Evolutionary conservation across 108 stramenopile species (phyloP).

Genomic region (Nitzschia palea): DNA sequence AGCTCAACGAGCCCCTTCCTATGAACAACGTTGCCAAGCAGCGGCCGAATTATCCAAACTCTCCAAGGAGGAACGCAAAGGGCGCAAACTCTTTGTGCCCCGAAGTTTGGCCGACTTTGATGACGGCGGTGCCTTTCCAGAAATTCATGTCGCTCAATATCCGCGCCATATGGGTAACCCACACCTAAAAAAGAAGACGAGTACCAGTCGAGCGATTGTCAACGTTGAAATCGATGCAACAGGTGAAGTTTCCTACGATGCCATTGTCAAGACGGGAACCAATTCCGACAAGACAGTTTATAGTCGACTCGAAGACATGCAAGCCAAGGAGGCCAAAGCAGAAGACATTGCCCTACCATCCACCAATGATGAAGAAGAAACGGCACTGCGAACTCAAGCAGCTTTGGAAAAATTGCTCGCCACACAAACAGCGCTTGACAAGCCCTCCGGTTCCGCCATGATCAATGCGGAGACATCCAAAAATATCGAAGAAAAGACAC

Average conservation of each 20-base stretch:
- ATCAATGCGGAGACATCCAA: constrained; percentile 72
- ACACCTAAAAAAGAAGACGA: constrained; percentile 37
- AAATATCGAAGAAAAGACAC: constrained; percentile 79
- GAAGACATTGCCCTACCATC: constrained; percentile 90
- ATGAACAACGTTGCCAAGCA: constrained; percentile 68
- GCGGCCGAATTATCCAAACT: constrained; percentile 63
- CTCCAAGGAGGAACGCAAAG: constrained; percentile 61
- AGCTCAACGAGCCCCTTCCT: constrained; percentile 53
- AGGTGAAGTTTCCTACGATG: constrained; percentile 93
- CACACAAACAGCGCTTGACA: constrained; percentile 80
- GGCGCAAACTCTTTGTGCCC: constrained; percentile 85
- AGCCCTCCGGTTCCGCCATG: constrained; percentile 81
- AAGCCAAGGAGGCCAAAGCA: constrained; percentile 63
- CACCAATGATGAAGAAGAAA: constrained; percentile 80
- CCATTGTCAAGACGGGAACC: constrained; percentile 93
- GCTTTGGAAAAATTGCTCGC: constrained; percentile 84
- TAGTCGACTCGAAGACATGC: constrained; percentile 80
- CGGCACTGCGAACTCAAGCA: constrained; percentile 84
- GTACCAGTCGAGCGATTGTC: constrained; percentile 70
- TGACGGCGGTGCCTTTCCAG: constrained; percentile 98
- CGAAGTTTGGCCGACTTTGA: constrained; percentile 89
- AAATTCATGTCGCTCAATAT: constrained; percentile 98
- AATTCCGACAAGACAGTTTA: constrained; percentile 91
- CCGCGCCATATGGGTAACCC: constrained; percentile 98
- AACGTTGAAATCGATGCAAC: constrained; percentile 85